Conservation (phyloP, 1,139 yeast species). For the Debaryomyces fabryi region DNA sequence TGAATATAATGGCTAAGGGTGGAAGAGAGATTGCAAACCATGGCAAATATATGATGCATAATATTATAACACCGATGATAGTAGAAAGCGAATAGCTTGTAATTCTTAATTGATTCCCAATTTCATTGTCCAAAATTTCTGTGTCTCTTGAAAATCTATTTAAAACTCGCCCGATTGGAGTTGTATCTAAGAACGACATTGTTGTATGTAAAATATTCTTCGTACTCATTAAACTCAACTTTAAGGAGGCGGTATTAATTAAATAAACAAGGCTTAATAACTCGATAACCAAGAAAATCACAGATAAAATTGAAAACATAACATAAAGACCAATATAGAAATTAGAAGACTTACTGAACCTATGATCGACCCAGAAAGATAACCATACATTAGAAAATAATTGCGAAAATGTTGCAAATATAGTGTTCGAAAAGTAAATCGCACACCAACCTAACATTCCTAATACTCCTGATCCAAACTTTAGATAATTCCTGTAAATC, state of each 20-base stretch:
- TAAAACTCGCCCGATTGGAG: conserved; percentile 65
- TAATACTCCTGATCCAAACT: conserved; percentile 57
- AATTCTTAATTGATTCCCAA: conserved; percentile 62
- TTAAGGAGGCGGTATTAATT: conserved; percentile 51
- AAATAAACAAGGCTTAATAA: conserved; percentile 52
- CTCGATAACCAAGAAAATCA: conserved; percentile 39
- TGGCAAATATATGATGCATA: conserved; percentile 74
- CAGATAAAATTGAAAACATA: conserved; percentile 51
- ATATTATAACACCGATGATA: conserved; percentile 64
- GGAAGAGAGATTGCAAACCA: conserved; percentile 61
- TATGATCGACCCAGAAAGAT: conserved; percentile 74
- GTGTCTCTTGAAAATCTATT: conserved; percentile 80
- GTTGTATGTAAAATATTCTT: conserved; percentile 63
- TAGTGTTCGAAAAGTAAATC: conserved; percentile 26
- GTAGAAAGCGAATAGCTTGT: conserved; percentile 43
- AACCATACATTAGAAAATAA: conserved; percentile 81
- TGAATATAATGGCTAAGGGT: conserved; percentile 36
- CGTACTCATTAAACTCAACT: conserved; percentile 54
- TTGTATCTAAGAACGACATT: conserved; percentile 61
- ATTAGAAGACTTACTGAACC: conserved; percentile 51
- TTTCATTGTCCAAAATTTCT: conserved; percentile 78
- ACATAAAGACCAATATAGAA: conserved; percentile 77
- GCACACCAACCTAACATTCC: conserved; percentile 19
- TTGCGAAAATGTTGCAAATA: conserved; percentile 58
- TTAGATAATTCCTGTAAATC: conserved; percentile 48